Evolutionary conservation across 2,329 filamentous ascomycete species (phyloP).

Genomic region (Emmonsiellopsis sp.): DNA sequence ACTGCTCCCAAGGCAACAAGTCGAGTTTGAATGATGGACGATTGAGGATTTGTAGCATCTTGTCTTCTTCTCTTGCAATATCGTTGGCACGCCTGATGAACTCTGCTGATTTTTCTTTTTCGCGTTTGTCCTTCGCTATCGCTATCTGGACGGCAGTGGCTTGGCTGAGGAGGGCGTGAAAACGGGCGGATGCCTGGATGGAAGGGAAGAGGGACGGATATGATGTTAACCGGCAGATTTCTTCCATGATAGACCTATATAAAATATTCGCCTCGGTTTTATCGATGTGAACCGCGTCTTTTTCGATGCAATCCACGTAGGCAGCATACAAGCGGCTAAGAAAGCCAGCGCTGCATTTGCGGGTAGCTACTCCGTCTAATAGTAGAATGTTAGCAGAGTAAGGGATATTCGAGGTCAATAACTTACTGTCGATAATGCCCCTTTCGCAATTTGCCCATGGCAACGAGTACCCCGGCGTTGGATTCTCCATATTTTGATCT

Average conservation of each 20-base stretch:
- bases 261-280: background rate
- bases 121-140: background rate
- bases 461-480: background rate
- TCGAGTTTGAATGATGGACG: constrained; percentile 6
- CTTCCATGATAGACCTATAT: background rate
- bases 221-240: constrained; percentile 2
- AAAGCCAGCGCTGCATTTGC: constrained; percentile 8
- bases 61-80: constrained; percentile 4
- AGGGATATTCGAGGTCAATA: background rate
- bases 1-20: constrained; percentile 11
- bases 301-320: constrained; percentile 1
- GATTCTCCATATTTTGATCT: too few relatives aligned
- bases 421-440: constrained; percentile 5
- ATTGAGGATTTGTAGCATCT: constrained; percentile 3
- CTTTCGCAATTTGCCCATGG: constrained; percentile 5
- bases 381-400: background rate
- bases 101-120: background rate
- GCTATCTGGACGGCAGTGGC: background rate
- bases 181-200: background rate
- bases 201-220: constrained; percentile 7
- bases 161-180: background rate
- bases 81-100: constrained; percentile 4
- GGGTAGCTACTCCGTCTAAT: background rate
- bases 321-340: constrained; percentile 5
- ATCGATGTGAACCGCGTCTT: background rate